Conservation (phyloP, 2,329 filamentous ascomycete genomes). For the Pyricularia sp. region DNA sequence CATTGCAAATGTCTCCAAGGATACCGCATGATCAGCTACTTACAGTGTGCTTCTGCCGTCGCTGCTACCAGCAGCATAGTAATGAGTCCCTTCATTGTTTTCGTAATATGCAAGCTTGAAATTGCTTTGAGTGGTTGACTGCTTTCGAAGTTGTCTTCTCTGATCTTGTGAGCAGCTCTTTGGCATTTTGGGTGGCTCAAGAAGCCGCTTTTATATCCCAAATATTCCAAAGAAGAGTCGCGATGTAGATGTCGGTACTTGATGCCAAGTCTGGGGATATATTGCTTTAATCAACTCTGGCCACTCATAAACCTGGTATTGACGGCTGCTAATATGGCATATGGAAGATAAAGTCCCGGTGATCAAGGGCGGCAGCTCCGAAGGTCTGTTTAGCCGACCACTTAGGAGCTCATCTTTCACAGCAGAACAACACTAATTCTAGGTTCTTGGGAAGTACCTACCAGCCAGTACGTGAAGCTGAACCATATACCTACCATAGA, state of each 20-base stretch:
- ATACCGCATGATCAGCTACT: background rate
- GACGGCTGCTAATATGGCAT: background rate
- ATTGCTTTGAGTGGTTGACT: constrained; percentile 11
- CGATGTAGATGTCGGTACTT: background rate
- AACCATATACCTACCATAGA: background rate
- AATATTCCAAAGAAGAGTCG: no score
- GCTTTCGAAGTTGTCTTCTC: no score
- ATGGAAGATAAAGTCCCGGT: background rate
- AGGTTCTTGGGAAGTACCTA: background rate
- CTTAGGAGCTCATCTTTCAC: background rate
- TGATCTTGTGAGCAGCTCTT: background rate
- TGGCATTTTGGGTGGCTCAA: rapidly evolving
- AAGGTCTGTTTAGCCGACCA: background rate
- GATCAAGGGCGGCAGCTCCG: background rate
- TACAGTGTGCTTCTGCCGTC: constrained; percentile 17
- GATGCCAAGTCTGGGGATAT: background rate
- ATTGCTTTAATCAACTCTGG: background rate
- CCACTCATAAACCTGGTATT: background rate
- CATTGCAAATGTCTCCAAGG: background rate
- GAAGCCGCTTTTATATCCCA: background rate
- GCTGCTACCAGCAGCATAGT: constrained; percentile 13
- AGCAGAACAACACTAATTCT: background rate
- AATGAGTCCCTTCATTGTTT: background rate
- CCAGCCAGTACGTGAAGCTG: background rate
- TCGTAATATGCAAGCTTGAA: constrained; percentile 6